Evolutionary conservation across 176 grass and related monocot species (phyloP).

Genomic region (Alloteropsis semialata): DNA sequence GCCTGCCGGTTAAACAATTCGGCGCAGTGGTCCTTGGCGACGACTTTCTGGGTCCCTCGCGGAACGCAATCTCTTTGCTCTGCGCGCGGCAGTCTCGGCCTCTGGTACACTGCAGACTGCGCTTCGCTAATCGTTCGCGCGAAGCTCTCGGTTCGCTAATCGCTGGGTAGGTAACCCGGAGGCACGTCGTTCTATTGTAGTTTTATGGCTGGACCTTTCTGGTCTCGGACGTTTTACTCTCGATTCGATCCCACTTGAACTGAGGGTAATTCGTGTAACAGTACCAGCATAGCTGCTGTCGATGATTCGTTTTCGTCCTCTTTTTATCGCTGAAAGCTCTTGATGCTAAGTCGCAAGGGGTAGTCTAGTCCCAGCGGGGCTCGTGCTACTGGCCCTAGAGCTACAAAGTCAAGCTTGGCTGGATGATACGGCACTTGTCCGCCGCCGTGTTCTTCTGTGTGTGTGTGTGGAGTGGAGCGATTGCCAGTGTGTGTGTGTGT

Average conservation of each 20-base stretch:
- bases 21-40: neutral
- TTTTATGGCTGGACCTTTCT: neutral
- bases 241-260: neutral
- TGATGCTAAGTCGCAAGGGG: neutral
- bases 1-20: neutral
- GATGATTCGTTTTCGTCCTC: neutral
- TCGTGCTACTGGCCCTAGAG: neutral
- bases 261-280: neutral
- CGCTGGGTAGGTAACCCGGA: neutral
- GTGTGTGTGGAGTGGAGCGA: neutral
- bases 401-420: neutral
- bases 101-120: too few species aligned
- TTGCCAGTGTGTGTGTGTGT: neutral
- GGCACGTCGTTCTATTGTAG: neutral
- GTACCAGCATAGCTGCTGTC: neutral
- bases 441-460: neutral
- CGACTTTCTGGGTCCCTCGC: neutral
- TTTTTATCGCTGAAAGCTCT: neutral
- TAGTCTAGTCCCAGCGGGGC: neutral
- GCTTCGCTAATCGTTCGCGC: neutral
- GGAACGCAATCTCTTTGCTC: too few species aligned
- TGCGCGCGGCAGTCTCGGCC: neutral
- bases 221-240: neutral
- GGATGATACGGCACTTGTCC: neutral
- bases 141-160: neutral